These are phyloP conservation scores for Ammopiptanthus mongolicus DNA, from an alignment of 306 rosid genomes.

Conservation along the genomic window DNA sequence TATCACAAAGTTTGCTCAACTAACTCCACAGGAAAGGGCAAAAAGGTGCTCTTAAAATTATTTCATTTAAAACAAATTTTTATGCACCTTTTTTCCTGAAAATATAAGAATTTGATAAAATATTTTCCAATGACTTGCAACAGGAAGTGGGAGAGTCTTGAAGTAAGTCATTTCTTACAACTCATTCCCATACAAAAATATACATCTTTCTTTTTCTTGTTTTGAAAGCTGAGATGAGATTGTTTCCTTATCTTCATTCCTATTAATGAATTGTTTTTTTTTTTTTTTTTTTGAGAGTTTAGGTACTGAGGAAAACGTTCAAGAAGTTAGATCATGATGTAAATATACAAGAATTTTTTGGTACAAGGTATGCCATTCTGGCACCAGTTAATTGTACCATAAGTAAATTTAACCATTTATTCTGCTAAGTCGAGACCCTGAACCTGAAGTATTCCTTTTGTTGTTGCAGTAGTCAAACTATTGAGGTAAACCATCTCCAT, in stretches of 20 bases:
- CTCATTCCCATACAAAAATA: neutral
- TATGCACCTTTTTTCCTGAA: neutral
- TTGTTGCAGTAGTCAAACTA: conserved; percentile 68
- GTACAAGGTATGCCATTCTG: conserved; percentile 46
- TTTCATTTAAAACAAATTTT: neutral
- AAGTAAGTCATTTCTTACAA: conserved; percentile 47
- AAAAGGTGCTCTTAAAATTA: conserved; percentile 42
- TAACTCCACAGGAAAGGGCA: conserved; percentile 76
- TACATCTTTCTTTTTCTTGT: neutral
- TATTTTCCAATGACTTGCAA: conserved; percentile 27
- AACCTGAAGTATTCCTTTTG: conserved; percentile 10
- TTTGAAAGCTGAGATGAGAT: neutral
- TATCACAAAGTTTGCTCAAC: conserved; percentile 69
- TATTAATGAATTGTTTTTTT: conserved; percentile 18
- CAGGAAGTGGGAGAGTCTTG: conserved; percentile 88
- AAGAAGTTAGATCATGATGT: conserved; percentile 76
- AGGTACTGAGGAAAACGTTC: conserved; percentile 67
- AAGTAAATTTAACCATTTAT: neutral
- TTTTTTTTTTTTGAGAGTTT: conserved; percentile 37
- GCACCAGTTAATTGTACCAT: neutral
- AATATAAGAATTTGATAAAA: conserved; percentile 7
- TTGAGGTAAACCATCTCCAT: conserved; percentile 43
- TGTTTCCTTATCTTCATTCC: neutral
- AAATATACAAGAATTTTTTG: conserved; percentile 57
- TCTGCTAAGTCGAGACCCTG: neutral